phyloP scores from a whole-genome alignment of 176 grass and related monocot genomes.

The Tillandsia leiboldiana region DNA sequence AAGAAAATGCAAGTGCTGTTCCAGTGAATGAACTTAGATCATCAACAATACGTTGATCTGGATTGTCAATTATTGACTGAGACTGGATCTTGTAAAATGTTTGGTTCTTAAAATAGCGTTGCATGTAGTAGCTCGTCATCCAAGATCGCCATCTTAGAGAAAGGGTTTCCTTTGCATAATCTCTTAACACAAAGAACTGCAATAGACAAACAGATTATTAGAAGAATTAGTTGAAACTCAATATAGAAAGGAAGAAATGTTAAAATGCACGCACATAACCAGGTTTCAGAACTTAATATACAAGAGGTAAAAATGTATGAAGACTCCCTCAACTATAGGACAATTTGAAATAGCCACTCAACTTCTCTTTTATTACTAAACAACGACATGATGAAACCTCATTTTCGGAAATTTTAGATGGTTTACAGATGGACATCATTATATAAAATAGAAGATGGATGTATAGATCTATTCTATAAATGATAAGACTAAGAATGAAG shows the following conservation, averaged over 20 bases:
- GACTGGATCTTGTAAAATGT: constrained; percentile 96
- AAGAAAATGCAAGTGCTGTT: constrained; percentile 77
- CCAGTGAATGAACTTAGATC: constrained; percentile 91
- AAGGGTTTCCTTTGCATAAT: constrained; percentile 93
- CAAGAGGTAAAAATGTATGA: background rate
- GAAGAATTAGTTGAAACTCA: background rate
- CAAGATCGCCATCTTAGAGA: constrained; percentile 96
- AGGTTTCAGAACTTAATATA: background rate
- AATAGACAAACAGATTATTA: constrained; percentile 15
- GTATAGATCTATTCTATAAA: too few species aligned
- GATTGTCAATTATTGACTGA: constrained; percentile 92
- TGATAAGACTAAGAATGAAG: too few species aligned
- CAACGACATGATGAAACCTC: too few species aligned
- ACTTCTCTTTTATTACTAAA: too few species aligned
- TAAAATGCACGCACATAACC: background rate
- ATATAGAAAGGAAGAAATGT: background rate
- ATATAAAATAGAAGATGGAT: too few species aligned
- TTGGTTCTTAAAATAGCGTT: constrained; percentile 76
- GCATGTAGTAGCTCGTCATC: constrained; percentile 98
- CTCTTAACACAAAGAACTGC: constrained; percentile 95
- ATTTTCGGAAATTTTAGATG: too few species aligned
- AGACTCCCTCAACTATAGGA: too few species aligned
- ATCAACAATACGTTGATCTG: constrained; percentile 92
- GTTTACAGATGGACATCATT: too few species aligned
- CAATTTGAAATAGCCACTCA: too few species aligned